These are phyloP conservation scores for Sporothrix humicola DNA, from an alignment of 2,329 filamentous ascomycete genomes.

Conservation along the genomic window DNA sequence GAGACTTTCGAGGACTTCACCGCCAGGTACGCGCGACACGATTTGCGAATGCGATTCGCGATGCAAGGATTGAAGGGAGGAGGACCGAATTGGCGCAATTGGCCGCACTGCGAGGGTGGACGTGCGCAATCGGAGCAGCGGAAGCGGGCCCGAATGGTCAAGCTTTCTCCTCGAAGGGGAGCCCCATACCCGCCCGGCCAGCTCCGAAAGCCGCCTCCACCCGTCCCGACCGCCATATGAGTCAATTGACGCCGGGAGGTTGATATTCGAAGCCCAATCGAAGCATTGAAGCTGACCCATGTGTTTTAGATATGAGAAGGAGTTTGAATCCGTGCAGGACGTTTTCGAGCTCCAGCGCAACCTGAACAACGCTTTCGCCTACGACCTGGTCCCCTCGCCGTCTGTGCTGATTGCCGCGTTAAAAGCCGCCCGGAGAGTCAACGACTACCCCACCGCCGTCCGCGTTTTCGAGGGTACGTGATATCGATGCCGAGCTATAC, in stretches of 20 bases:
- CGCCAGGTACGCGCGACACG: constrained; percentile 73
- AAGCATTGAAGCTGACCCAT: constrained; percentile 49
- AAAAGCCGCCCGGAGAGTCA: constrained; percentile 91
- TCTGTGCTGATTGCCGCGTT: constrained; percentile 90
- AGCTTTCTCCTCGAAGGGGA: background rate
- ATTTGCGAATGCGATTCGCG: background rate
- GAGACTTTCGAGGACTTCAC: constrained; percentile 99
- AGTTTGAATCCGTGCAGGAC: constrained; percentile 96
- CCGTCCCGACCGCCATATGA: background rate
- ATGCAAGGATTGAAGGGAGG: background rate
- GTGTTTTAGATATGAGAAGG: constrained; percentile 90
- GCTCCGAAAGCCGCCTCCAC: background rate
- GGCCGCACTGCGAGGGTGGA: background rate
- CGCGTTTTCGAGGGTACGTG: constrained; percentile 94
- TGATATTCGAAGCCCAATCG: constrained; percentile 33
- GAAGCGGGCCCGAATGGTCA: background rate
- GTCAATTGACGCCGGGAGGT: background rate
- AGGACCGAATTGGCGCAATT: background rate
- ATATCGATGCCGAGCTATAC: background rate
- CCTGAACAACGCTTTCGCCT: constrained; percentile 99
- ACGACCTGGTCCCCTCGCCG: constrained; percentile 97
- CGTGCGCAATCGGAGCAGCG: constrained; percentile 22
- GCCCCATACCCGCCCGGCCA: background rate
- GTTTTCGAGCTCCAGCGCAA: constrained; percentile 99
- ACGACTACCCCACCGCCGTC: constrained; percentile 98